Base-by-base conservation (phyloP, 1,284 basidiomycete species). In the Cryptococcus wingfieldii region DNA sequence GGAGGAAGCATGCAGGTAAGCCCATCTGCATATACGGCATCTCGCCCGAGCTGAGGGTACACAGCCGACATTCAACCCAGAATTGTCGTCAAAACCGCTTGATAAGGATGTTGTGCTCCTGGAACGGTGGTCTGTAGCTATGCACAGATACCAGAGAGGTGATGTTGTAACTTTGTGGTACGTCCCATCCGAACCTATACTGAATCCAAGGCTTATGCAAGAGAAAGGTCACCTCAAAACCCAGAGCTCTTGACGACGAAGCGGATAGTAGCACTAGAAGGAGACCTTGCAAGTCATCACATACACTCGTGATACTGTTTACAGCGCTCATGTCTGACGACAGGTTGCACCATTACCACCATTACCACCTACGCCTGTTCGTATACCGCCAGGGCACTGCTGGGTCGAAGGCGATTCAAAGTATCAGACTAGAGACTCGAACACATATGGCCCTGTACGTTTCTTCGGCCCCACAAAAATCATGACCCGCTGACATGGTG, bases 351-450 rank as follows among this genome's bases (percentile, higher is more conserved):
- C 79, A 0, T 59, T 77, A 1, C 71, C 73, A 0, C 77, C 78
- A 1, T 72, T 69, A 25, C 57, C 70, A 38, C 72, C 75, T 43
- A 66, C 63, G 12, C 68, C 74, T 0, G 64, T 79, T 4, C 53
- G 71, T 28, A 72, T 78, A 48, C 78, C 76, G 1, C 66, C 71
- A 9, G 78, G 79, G 13, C 73, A 77, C 58, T 79, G 77, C 42
- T 82, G 81, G 81, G 73, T 83, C 47, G 81, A 83, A 66, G 81
- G 81, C 13, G 81, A 83, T 67, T 79, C 79, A 34, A 70, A 67
- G 28, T 78, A 74, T 55, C 74, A 77, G 38, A 76, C 78, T 3
- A 50, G 75, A 37, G 81, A 82, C 63, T 78, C 76, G 23, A 78
- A 80, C 51, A 77, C 76, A 2, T 81, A 79, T 56, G 80, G 80